phyloP scores from a whole-genome alignment of 2,329 filamentous ascomycete species.

The Colletotrichum agaves region DNA sequence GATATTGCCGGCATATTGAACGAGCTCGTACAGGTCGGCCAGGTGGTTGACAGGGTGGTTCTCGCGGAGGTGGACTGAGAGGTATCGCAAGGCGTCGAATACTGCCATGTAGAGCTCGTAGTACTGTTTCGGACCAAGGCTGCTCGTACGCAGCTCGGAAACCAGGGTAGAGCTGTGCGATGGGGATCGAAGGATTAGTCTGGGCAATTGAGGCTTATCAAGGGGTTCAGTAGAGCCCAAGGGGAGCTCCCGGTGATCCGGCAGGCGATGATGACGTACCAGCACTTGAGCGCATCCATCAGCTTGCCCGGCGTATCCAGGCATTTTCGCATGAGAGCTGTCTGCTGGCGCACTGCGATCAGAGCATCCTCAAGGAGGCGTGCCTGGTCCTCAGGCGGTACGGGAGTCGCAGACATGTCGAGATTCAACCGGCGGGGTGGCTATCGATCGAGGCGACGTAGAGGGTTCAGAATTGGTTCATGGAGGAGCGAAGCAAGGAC shows the following conservation, averaged over 20 bases:
- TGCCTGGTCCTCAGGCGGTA: conserved; percentile 81
- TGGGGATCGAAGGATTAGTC: background rate
- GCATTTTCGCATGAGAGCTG: conserved; percentile 95
- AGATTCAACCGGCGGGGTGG: conserved; percentile 37
- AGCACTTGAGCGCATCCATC: conserved; percentile 99
- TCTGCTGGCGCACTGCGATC: conserved; percentile 96
- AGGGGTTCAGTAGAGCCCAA: conserved; percentile 30
- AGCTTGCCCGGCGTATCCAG: conserved; percentile 97
- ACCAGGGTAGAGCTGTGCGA: conserved; percentile 87
- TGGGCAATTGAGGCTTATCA: conserved; percentile 37
- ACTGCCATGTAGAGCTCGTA: conserved; percentile 99
- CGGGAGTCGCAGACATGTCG: conserved; percentile 61
- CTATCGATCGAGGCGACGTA: conserved; percentile 36
- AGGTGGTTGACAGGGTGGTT: conserved; percentile 98
- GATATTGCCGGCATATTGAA: conserved; percentile 98
- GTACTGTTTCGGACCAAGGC: conserved; percentile 98
- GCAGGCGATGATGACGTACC: conserved; percentile 67
- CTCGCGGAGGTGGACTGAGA: conserved; percentile 95
- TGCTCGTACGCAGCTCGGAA: conserved; percentile 97
- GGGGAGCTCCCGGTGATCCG: conserved; percentile 34
- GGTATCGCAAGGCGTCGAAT: conserved; percentile 95
- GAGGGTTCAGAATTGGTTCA: conserved; percentile 25
- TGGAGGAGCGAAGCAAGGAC: conserved; percentile 20
- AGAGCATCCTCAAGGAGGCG: conserved; percentile 97
- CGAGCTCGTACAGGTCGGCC: conserved; percentile 96